Evolutionary conservation across 2,329 filamentous ascomycete species (phyloP).

Genomic region (Diaporthe sp.): DNA sequence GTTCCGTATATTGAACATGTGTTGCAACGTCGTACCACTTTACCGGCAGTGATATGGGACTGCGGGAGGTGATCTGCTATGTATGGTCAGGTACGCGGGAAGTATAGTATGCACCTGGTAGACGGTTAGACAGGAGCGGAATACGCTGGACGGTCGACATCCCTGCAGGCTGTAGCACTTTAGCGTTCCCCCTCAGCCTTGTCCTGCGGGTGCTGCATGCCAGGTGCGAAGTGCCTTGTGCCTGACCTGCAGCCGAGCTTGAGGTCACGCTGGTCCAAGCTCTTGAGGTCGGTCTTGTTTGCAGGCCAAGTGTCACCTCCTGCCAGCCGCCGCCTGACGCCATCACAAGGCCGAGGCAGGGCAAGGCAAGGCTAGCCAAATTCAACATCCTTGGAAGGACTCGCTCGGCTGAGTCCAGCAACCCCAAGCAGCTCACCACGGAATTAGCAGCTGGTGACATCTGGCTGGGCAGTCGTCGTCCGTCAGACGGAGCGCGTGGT

Average conservation of each 20-base stretch:
- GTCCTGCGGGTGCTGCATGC: constrained; percentile 16
- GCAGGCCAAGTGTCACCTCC: constrained; percentile 27
- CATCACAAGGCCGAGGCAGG: constrained; percentile 30
- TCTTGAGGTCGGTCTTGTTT: constrained; percentile 4
- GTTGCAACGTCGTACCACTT: background rate
- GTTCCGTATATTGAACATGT: background rate
- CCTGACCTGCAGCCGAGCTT: constrained; percentile 15
- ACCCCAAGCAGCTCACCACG: background rate
- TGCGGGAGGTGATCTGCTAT: background rate
- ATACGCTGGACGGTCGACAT: constrained; percentile 2
- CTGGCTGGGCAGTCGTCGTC: background rate
- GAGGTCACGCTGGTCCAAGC: constrained; percentile 29
- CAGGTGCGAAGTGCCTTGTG: constrained; percentile 15
- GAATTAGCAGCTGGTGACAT: background rate
- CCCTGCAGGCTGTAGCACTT: constrained; percentile 5
- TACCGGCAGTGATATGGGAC: background rate
- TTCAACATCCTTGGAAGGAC: background rate
- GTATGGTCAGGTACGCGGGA: background rate
- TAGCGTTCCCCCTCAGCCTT: constrained; percentile 18
- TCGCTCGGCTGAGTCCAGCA: background rate
- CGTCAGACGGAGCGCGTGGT: background rate
- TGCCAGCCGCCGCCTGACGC: constrained; percentile 29
- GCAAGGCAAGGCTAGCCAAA: constrained; percentile 5
- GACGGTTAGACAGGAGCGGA: background rate
- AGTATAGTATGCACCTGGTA: background rate